These are phyloP conservation scores for Colletotrichum australisinense DNA, from an alignment of 2,329 filamentous ascomycete genomes.

Conservation along the genomic window DNA sequence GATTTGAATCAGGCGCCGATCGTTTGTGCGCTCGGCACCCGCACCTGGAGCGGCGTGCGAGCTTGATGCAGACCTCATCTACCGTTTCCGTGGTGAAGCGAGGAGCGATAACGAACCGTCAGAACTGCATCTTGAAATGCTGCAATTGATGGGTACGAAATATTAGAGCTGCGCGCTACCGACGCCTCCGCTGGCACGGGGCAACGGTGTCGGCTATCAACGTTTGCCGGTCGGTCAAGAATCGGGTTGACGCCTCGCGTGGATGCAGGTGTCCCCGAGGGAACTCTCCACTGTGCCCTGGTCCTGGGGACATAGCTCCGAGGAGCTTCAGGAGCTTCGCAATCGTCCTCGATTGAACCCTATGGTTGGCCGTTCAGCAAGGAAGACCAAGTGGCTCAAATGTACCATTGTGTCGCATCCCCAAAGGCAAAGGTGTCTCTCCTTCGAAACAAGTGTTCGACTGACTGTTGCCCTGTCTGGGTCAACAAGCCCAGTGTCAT, in stretches of 20 bases:
- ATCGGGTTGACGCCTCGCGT: constrained; percentile 1
- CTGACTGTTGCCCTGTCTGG: neutral
- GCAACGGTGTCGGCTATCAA: constrained; percentile 4
- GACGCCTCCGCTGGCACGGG: constrained; percentile 12
- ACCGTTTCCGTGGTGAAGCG: constrained; percentile 31
- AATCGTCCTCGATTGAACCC: neutral
- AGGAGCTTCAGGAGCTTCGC: neutral
- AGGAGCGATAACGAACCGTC: neutral
- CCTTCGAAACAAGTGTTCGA: neutral
- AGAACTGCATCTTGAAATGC: neutral
- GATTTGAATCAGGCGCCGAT: constrained; percentile 17
- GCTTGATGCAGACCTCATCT: constrained; percentile 22
- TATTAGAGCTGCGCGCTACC: neutral
- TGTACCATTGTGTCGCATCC: neutral
- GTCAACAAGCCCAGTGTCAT: no score
- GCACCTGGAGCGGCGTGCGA: constrained; percentile 6
- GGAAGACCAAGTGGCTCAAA: neutral
- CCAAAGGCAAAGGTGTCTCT: constrained; percentile 2
- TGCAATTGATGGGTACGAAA: neutral
- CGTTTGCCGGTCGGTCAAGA: neutral
- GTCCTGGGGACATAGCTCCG: neutral
- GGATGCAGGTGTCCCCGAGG: constrained; percentile 4
- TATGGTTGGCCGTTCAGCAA: constrained; percentile 11
- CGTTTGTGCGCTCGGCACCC: constrained; percentile 2
- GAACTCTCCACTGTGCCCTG: constrained; percentile 9